Conservation (phyloP, 495 filamentous ascomycete genomes). For the Emericellopsis terricola region DNA sequence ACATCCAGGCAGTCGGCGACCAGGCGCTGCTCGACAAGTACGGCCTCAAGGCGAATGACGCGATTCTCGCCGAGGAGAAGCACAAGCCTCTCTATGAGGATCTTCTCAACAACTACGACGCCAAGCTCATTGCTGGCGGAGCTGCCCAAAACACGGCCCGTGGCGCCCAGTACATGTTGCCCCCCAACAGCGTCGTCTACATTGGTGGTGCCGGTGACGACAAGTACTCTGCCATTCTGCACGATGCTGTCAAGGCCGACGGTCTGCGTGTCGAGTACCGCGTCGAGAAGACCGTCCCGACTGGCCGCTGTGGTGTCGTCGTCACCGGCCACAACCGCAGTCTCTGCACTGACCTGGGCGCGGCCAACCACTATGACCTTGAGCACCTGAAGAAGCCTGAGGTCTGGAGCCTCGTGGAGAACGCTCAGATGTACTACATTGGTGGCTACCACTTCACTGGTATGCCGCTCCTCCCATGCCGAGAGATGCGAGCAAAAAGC, state of each 20-base stretch:
- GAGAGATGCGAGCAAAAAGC: background rate
- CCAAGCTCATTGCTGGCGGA: conserved; percentile 89
- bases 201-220: conserved; percentile 85
- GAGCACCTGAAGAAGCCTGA: conserved; percentile 83
- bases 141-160: conserved; percentile 97
- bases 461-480: conserved; percentile 4
- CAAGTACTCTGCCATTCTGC: conserved; percentile 74
- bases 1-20: conserved; percentile 79
- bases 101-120: conserved; percentile 65
- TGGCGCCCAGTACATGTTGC: conserved; percentile 90
- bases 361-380: conserved; percentile 90
- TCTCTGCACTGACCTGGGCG: conserved; percentile 90
- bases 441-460: conserved; percentile 59
- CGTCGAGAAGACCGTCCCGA: conserved; percentile 61
- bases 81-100: conserved; percentile 85
- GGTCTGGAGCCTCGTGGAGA: conserved; percentile 79
- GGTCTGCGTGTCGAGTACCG: conserved; percentile 89
- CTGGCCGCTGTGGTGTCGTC: conserved; percentile 87
- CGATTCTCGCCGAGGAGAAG: conserved; percentile 86
- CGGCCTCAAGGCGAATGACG: conserved; percentile 83
- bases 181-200: conserved; percentile 72
- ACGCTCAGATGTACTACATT: conserved; percentile 75
- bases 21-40: conserved; percentile 78
- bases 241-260: conserved; percentile 54
- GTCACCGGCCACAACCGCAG: conserved; percentile 88